Evolutionary conservation across 108 stramenopile genomes (phyloP), one percentile per base, ranked within the genome.

Genomic region (Nitzschia sp.): DNA sequence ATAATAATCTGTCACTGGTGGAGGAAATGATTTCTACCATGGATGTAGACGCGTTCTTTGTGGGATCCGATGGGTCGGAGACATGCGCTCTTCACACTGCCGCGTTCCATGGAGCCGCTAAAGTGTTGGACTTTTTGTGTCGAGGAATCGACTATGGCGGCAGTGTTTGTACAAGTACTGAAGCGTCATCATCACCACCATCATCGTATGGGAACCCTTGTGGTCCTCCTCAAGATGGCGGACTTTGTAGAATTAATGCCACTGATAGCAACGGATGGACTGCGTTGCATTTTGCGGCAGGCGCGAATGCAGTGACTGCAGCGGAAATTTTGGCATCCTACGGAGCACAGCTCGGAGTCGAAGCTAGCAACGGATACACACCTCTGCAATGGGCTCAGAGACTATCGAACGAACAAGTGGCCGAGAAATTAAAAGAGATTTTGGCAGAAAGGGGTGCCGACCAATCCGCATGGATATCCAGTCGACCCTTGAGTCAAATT

Each of bases 321-420:
- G 76, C 85, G 0, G 68, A 71, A 8, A 72, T 86, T 3, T 67
- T 91, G 53, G 86, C 76, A 0, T 58, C 71, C 13, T 72, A 84
- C 29, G 91, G 91, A 26, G 88, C 91, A 38, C 59, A 81, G 1
- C 61, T 91, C 56, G 71, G 77, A 22, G 68, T 87, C n/a, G 87
- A 89, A 76, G 91, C 91, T 9, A 58, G 68, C 56, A 92, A 92
- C 54, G 91, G 91, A 3, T 92, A 92, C 59, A 86, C 91, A 17
- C 88, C 88, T 0, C 78, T 79, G 19, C 85, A 87, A 55, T 92
- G 91, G 91, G 86, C 88, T 9, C 58, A 77, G 61, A 78, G 91
- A 29, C 75, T 92, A 1, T 85, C 81, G 3, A 89, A 89, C 41
- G 72, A 73, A 19, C 75, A 80, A 53, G 85, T 78, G 36, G 88